phyloP scores from a whole-genome alignment of 148 eudicot species.

The Bassia scoparia region DNA sequence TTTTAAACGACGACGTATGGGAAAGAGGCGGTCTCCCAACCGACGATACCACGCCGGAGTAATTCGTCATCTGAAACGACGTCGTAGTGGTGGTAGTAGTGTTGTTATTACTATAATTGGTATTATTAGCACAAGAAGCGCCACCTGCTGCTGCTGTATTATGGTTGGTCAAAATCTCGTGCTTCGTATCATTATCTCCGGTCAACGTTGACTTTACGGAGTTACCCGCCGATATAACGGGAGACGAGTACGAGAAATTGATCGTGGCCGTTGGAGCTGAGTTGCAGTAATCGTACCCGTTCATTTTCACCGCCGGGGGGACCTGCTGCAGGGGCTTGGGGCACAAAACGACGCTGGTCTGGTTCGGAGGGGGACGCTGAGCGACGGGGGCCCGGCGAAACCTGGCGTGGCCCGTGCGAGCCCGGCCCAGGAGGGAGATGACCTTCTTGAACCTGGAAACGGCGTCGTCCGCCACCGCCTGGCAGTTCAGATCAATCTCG shows the following conservation, averaged over 20 bases:
- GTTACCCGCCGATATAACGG: conserved; percentile 42
- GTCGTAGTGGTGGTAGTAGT: conserved; percentile 17
- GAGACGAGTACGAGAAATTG: conserved; percentile 58
- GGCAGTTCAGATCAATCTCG: conserved; percentile 38
- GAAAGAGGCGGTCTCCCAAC: conserved; percentile 68
- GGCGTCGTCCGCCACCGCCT: conserved; percentile 59
- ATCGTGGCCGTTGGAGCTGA: conserved; percentile 34
- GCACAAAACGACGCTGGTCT: conserved; percentile 36
- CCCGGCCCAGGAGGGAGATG: conserved; percentile 65
- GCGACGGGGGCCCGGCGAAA: conserved; percentile 46
- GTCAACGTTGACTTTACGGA: conserved; percentile 69
- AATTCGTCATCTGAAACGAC: conserved; percentile 48
- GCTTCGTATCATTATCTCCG: conserved; percentile 42
- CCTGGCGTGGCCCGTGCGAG: conserved; percentile 82
- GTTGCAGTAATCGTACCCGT: conserved; percentile 5
- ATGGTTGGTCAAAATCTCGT: conserved; percentile 1
- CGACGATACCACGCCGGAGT: conserved; percentile 41
- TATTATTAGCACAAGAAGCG: not conserved
- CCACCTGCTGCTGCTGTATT: not conserved
- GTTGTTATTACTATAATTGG: no score
- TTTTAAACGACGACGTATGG: conserved; percentile 48
- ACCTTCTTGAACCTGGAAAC: conserved; percentile 64
- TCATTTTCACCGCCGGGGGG: conserved; percentile 15
- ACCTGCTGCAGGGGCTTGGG: conserved; percentile 79
- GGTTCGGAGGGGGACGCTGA: not conserved